A percentile compares a stretch with the other conserved stretches of the same genome.
Evolutionary conservation across 1,284 basidiomycete genomes (phyloP).

Genomic region (Ganoderma boninense): DNA sequence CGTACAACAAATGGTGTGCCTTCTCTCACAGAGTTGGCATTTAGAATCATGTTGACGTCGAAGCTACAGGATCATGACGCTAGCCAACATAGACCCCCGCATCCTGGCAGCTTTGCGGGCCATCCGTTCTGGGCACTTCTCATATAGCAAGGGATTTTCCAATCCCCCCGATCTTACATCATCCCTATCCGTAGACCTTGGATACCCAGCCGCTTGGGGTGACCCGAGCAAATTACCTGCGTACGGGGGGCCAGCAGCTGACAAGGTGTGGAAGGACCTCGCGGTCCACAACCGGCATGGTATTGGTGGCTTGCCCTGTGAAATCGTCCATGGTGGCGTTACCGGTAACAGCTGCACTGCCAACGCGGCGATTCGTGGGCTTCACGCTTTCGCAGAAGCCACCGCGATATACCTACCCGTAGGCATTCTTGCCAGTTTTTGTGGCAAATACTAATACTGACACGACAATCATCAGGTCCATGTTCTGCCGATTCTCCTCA

Average conservation of each 20-base stretch:
- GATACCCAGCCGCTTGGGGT: constrained; percentile 68
- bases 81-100: constrained; percentile 72
- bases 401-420: constrained; percentile 75
- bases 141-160: constrained; percentile 57
- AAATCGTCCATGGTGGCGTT: constrained; percentile 69
- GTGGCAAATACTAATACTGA: constrained; percentile 4
- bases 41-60: background rate
- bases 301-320: constrained; percentile 77
- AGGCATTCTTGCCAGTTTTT: constrained; percentile 20
- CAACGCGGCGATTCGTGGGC: constrained; percentile 61
- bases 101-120: constrained; percentile 61
- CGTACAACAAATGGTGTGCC: constrained; percentile 73
- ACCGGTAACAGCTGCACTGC: constrained; percentile 63
- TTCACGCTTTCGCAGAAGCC: constrained; percentile 67
- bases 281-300: constrained; percentile 58
- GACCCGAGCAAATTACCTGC: constrained; percentile 65
- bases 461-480: constrained; percentile 59
- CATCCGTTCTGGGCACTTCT: constrained; percentile 63
- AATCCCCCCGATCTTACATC: constrained; percentile 50
- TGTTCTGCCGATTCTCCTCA: constrained; percentile 68
- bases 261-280: constrained; percentile 60
- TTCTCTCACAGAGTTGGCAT: background rate
- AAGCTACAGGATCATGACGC: constrained; percentile 61
- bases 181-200: constrained; percentile 60
- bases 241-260: constrained; percentile 61